These are phyloP conservation scores for Hirsutella thompsonii DNA, from an alignment of 2,329 filamentous ascomycete genomes.

Conservation along the genomic window DNA sequence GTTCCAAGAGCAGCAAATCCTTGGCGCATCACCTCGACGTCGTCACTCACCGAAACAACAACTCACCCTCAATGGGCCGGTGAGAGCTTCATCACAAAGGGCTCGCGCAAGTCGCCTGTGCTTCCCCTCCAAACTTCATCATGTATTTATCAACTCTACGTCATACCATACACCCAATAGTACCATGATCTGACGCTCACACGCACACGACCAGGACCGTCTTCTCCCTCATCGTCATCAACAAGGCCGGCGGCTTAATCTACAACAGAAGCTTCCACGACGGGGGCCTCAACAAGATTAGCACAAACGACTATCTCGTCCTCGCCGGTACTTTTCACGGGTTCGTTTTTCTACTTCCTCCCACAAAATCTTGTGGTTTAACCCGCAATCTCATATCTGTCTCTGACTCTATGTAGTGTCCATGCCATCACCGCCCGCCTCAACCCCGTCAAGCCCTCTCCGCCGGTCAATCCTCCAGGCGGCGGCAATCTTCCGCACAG, in stretches of 20 bases:
- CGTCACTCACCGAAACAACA: no score
- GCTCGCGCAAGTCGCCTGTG: constrained; percentile 1
- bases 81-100: constrained; percentile 2
- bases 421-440: constrained; percentile 56
- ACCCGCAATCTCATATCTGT: constrained; percentile 1
- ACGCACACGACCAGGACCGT: constrained; percentile 54
- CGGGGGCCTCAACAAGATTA: constrained; percentile 72
- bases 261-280: constrained; percentile 93
- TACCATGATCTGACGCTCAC: background rate
- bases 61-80: constrained; percentile 4
- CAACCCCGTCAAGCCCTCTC: constrained; percentile 35
- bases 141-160: background rate
- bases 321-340: constrained; percentile 96
- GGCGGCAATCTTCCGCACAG: constrained; percentile 28
- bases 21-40: no score
- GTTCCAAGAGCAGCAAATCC: no score
- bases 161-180: no score
- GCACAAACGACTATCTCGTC: constrained; percentile 92
- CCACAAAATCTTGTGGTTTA: no score
- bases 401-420: constrained; percentile 29
- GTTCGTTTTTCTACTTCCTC: no score
- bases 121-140: background rate
- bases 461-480: constrained; percentile 21
- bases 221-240: constrained; percentile 92
- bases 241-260: constrained; percentile 93